Conservation (phyloP, 2,329 filamentous ascomycete species). For the Stagonosporopsis chrysanthemi region DNA sequence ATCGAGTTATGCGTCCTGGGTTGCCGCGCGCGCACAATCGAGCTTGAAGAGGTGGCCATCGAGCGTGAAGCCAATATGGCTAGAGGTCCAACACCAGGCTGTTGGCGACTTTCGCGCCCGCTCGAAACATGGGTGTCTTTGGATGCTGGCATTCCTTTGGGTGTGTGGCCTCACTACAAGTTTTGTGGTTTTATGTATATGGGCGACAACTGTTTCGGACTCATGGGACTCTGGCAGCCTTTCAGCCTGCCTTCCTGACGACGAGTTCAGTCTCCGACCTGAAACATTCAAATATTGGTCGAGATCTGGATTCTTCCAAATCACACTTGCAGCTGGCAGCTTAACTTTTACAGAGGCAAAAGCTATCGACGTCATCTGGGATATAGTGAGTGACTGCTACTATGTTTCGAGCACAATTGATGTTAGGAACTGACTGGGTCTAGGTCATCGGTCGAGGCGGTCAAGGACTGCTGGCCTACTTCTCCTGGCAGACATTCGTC, state of each 20-base stretch:
- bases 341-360: slow-evolving; percentile 31
- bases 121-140: neutral
- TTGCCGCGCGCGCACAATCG: slow-evolving; percentile 2
- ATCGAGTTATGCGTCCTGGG: slow-evolving; percentile 8
- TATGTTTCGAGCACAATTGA: neutral
- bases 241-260: slow-evolving; percentile 19
- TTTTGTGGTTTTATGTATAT: neutral
- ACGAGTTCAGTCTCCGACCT: slow-evolving; percentile 14
- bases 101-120: slow-evolving; percentile 6
- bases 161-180: neutral
- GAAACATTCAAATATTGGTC: slow-evolving; percentile 22
- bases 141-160: slow-evolving; percentile 1
- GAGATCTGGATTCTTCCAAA: slow-evolving; percentile 29
- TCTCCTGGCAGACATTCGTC: slow-evolving; percentile 25
- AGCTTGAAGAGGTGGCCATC: neutral
- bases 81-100: slow-evolving; percentile 1
- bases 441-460: slow-evolving; percentile 29
- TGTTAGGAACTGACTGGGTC: neutral
- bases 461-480: slow-evolving; percentile 24
- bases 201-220: neutral
- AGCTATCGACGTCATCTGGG: slow-evolving; percentile 31
- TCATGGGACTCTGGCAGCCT: neutral
- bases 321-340: slow-evolving; percentile 22
- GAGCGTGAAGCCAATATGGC: slow-evolving; percentile 9
- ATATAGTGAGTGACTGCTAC: slow-evolving; percentile 24